Percentiles rank a stretch among this genome's conserved stretches.
These are phyloP conservation scores for Luzula sylvatica DNA, from an alignment of 176 grass and related monocot genomes.

Conservation along the genomic window DNA sequence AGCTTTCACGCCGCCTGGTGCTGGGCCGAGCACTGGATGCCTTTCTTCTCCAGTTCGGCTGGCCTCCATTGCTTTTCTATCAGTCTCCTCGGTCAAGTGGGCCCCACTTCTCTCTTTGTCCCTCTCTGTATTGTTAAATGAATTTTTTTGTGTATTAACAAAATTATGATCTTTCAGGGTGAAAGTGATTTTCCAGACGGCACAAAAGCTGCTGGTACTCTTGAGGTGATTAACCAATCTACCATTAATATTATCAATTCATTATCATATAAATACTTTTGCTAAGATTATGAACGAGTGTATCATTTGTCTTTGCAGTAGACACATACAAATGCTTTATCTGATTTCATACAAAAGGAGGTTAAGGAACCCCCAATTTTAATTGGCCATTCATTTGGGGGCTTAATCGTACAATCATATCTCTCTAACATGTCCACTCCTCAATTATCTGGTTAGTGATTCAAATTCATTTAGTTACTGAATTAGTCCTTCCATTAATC, in stretches of 20 bases:
- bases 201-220: conserved; percentile 38
- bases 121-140: not conserved
- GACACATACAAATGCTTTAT: conserved; percentile 63
- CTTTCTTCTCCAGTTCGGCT: conserved; percentile 58
- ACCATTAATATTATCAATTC: not conserved
- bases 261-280: not conserved
- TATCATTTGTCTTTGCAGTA: conserved; percentile 54
- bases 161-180: conserved; percentile 34
- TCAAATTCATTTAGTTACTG: not conserved
- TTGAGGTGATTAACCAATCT: conserved; percentile 45
- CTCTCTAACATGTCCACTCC: conserved; percentile 40
- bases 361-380: conserved; percentile 41
- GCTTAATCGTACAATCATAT: conserved; percentile 87
- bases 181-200: conserved; percentile 56
- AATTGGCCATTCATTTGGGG: conserved; percentile 91
- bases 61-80: conserved; percentile 75
- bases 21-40: conserved; percentile 81
- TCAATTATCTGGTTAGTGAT: conserved; percentile 10
- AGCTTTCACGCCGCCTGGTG: conserved; percentile 99
- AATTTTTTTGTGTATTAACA: not conserved
- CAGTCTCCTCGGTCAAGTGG: conserved; percentile 76
- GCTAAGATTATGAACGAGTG: conserved; percentile 11
- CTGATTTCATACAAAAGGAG: conserved; percentile 73
- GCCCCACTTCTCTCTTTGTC: not conserved
- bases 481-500: conserved; percentile 1